phyloP scores from a whole-genome alignment of 2,329 filamentous ascomycete species.

The Colletotrichum tanaceti region DNA sequence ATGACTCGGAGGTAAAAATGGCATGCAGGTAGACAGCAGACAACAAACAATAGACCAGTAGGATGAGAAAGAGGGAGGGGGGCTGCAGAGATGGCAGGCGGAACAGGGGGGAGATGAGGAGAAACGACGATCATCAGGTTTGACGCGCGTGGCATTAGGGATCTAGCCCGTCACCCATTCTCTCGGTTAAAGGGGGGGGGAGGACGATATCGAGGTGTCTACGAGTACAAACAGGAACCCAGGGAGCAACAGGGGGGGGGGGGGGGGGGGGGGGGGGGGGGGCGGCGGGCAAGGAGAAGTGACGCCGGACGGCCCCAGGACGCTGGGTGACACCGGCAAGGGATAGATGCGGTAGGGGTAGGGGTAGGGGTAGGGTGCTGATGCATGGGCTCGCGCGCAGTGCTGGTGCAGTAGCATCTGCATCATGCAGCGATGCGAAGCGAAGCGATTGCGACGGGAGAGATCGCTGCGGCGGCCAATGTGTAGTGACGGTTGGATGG shows the following conservation, averaged over 20 bases:
- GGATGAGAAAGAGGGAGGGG: background rate
- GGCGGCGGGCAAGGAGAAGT: constrained; percentile 2
- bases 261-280: background rate
- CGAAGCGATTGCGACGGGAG: constrained; percentile 6
- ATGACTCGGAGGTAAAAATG: background rate
- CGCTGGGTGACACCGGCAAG: constrained; percentile 28
- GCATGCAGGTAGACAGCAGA: background rate
- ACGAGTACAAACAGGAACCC: background rate
- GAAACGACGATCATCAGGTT: constrained; percentile 27
- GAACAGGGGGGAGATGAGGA: constrained; percentile 6
- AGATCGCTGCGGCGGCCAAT: constrained; percentile 11
- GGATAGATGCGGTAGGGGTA: constrained; percentile 29
- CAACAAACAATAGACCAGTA: background rate
- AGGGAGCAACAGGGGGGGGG: too few species aligned
- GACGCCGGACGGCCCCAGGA: constrained; percentile 11
- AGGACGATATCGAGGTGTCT: background rate
- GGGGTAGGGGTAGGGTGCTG: constrained; percentile 4
- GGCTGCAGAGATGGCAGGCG: constrained; percentile 8
- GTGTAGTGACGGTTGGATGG: background rate
- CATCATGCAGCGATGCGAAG: background rate
- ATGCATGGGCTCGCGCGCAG: background rate
- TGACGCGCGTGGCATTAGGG: constrained; percentile 33
- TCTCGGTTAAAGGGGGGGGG: constrained; percentile 18
- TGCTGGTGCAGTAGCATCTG: background rate
- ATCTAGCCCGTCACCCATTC: constrained; percentile 4